Conservation (phyloP, 2,329 filamentous ascomycete species). For the Pseudogymnoascus pannorum region DNA sequence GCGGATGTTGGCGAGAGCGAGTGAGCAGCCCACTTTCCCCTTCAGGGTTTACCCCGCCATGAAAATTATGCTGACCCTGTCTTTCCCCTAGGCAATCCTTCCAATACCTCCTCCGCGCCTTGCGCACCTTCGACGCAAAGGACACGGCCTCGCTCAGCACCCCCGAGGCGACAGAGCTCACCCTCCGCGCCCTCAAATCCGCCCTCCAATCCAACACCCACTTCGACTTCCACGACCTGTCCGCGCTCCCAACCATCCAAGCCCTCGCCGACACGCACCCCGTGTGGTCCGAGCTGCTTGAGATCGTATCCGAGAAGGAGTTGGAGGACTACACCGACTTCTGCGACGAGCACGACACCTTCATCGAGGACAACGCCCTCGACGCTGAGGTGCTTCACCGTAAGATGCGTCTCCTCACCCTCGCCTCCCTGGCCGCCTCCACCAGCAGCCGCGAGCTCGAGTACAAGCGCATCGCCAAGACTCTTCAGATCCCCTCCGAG, state of each 20-base stretch:
- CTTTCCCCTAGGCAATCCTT: slow-evolving; percentile 45
- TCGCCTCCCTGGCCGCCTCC: slow-evolving; percentile 80
- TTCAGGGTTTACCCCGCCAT: neutral
- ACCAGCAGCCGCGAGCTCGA: slow-evolving; percentile 80
- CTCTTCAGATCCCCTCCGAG: slow-evolving; percentile 71
- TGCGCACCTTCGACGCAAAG: slow-evolving; percentile 52
- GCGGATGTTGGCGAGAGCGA: slow-evolving; percentile 69
- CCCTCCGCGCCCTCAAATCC: slow-evolving; percentile 59
- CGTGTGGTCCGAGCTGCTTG: slow-evolving; percentile 82
- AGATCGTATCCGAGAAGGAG: slow-evolving; percentile 90
- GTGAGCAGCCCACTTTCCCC: slow-evolving; percentile 40
- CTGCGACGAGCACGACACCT: slow-evolving; percentile 81
- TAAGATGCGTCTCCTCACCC: slow-evolving; percentile 94
- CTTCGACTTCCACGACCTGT: slow-evolving; percentile 68
- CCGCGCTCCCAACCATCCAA: slow-evolving; percentile 69
- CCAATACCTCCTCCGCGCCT: slow-evolving; percentile 57
- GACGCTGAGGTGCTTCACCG: slow-evolving; percentile 71
- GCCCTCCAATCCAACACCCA: slow-evolving; percentile 59
- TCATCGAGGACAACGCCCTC: slow-evolving; percentile 67
- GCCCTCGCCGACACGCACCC: slow-evolving; percentile 78
- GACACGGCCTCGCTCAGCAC: slow-evolving; percentile 49
- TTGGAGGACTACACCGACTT: slow-evolving; percentile 96
- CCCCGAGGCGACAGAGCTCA: slow-evolving; percentile 53
- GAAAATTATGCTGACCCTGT: slow-evolving; percentile 20
- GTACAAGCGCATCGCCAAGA: slow-evolving; percentile 76